Evolutionary conservation across 2,329 filamentous ascomycete species (phyloP), one percentile per base, ranked within the genome.

Genomic region (Fusarium duplospermum): DNA sequence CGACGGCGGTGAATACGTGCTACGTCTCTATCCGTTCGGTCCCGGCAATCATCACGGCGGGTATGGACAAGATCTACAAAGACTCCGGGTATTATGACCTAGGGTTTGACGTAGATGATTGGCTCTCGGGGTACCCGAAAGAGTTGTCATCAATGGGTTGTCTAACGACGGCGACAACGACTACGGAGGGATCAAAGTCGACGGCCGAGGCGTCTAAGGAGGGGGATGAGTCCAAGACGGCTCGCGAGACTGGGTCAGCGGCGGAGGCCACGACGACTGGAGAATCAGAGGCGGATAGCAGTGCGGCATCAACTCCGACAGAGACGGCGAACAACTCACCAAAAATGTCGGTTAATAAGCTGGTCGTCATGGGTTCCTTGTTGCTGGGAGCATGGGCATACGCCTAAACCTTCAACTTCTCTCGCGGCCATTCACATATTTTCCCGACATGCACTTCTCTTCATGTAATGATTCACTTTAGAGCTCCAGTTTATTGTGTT

Each of bases 1-100:
- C 24, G 14, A 63, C 35, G 35, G 63, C 67, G 36, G 70, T 77
- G 61, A 74, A 65, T 16, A 61, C 50, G 16, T 57, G 63, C 40
- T 66, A 68, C 14, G 33, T 59, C 6, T 24, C 59, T 31, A 57
- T 42, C 59, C 62, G 58, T 20, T 52, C 56, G 38, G 61, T 67
- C 20, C 52, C 61, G 31, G 42, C 36, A 7, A 67, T 62, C 29
- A 62, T 72, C 56, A 67, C 63, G 10, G 66, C 27, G 35, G 63
- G 33, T 22, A 58, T 35, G 27, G 59, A 67, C 10, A 29, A 64
- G 47, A 6, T 65, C 22, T 40, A 52, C 66, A 36, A 38, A 11
- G 13, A 56, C 47, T 56, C 47, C 10, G 33, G n/a, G 9, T 50
- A 58, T 52, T 68, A 52, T 47, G 14, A 38, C 16, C 29, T 13